Evolutionary conservation across 2,329 filamentous ascomycete genomes (phyloP).

Genomic region (Colletotrichum horii): DNA sequence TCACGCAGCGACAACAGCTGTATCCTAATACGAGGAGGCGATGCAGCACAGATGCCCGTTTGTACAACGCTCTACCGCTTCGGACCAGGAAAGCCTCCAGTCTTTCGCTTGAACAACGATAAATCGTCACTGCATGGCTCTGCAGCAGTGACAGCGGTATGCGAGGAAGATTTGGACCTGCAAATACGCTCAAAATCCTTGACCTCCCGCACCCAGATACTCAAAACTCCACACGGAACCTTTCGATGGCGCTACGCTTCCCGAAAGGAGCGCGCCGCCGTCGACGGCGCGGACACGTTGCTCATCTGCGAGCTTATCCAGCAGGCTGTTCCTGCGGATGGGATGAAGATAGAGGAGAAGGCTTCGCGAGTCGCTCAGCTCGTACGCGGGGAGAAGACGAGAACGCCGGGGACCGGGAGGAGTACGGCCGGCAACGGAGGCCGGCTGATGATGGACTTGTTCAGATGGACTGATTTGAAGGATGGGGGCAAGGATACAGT

Average conservation of each 20-base stretch:
- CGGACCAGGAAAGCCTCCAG: constrained; percentile 57
- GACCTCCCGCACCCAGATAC: constrained; percentile 50
- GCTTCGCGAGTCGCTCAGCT: constrained; percentile 45
- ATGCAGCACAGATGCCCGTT: constrained; percentile 34
- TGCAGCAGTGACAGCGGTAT: constrained; percentile 8
- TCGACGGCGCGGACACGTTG: constrained; percentile 42
- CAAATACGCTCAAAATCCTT: constrained; percentile 39
- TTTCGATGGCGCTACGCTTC: constrained; percentile 63
- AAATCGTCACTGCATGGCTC: not conserved
- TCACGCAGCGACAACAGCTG: constrained; percentile 51
- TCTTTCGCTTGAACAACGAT: constrained; percentile 37
- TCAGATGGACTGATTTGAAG: constrained; percentile 37
- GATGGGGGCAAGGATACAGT: constrained; percentile 41
- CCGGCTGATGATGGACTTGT: constrained; percentile 48
- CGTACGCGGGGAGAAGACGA: constrained; percentile 42
- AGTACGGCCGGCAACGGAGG: constrained; percentile 56
- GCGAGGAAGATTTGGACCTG: constrained; percentile 25
- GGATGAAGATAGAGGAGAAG: constrained; percentile 14
- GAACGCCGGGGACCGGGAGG: constrained; percentile 42
- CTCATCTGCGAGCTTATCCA: constrained; percentile 58
- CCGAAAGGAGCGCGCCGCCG: constrained; percentile 49
- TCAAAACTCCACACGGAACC: constrained; percentile 52
- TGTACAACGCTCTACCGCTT: constrained; percentile 61
- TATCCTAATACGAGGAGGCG: constrained; percentile 49
- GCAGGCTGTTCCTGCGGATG: constrained; percentile 28